Percentiles rank a stretch among this genome's conserved stretches.
These are phyloP conservation scores for Diaporthe vaccinii DNA, from an alignment of 2,329 filamentous ascomycete species.

Conservation along the genomic window DNA sequence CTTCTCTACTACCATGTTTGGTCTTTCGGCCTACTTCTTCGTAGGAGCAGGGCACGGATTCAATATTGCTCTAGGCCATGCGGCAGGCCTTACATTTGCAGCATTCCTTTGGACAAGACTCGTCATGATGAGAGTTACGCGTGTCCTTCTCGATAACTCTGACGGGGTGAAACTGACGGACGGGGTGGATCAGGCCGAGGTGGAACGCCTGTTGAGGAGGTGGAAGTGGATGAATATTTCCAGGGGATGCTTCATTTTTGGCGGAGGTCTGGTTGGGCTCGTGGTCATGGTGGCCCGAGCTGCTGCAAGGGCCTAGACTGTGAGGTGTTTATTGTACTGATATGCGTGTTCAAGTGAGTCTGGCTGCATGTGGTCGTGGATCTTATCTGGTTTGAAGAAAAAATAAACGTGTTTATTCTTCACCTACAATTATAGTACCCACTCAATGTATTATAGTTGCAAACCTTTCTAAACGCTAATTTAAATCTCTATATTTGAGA, in stretches of 20 bases:
- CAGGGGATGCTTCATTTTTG: not conserved
- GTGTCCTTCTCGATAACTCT: not conserved
- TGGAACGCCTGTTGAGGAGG: slow-evolving; percentile 6
- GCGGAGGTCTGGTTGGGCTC: not conserved
- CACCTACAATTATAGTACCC: too few relatives aligned
- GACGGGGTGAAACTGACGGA: not conserved
- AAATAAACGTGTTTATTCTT: too few relatives aligned
- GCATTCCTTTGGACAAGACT: slow-evolving; percentile 20
- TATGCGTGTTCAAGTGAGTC: not conserved
- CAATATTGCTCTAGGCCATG: not conserved
- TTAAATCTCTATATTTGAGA: too few relatives aligned
- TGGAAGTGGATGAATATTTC: slow-evolving; percentile 26
- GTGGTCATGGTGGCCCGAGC: not conserved
- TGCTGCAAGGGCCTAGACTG: not conserved
- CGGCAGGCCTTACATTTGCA: slow-evolving; percentile 4
- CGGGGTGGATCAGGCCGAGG: not conserved
- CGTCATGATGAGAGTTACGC: not conserved
- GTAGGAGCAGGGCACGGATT: not conserved
- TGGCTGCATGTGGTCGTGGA: too few relatives aligned
- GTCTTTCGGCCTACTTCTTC: not conserved
- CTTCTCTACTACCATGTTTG: not conserved
- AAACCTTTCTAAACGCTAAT: too few relatives aligned
- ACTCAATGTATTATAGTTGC: too few relatives aligned
- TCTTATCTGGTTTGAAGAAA: too few relatives aligned
- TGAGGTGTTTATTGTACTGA: not conserved